phyloP scores from a whole-genome alignment of 345 rosid genomes.

The Zanthoxylum bungeanum region DNA sequence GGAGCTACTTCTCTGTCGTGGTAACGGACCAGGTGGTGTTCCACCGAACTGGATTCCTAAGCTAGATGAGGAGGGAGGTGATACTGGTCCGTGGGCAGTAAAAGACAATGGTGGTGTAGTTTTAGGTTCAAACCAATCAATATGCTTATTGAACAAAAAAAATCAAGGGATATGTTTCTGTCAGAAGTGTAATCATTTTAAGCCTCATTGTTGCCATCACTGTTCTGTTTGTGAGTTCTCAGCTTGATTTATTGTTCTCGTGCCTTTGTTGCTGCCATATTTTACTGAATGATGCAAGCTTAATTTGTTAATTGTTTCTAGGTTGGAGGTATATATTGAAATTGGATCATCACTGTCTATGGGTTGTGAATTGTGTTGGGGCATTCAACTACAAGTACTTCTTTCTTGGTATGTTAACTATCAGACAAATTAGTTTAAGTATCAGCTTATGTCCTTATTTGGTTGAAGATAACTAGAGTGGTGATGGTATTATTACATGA shows the following conservation, averaged over 20 bases:
- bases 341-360: slow-evolving; percentile 92
- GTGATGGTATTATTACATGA: not conserved
- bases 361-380: slow-evolving; percentile 91
- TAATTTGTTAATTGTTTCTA: slow-evolving; percentile 34
- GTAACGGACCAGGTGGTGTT: slow-evolving; percentile 82
- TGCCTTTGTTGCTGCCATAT: not conserved
- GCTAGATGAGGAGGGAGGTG: slow-evolving; percentile 60
- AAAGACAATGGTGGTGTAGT: slow-evolving; percentile 13
- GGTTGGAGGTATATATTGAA: slow-evolving; percentile 83
- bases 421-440: slow-evolving; percentile 10
- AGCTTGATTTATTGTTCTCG: not conserved
- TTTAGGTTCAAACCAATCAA: slow-evolving; percentile 20
- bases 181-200: slow-evolving; percentile 62
- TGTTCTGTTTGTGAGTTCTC: slow-evolving; percentile 75
- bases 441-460: not conserved
- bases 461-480: not conserved
- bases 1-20: slow-evolving; percentile 78
- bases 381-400: slow-evolving; percentile 82
- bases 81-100: slow-evolving; percentile 30
- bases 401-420: slow-evolving; percentile 58
- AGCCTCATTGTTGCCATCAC: slow-evolving; percentile 79
- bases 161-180: slow-evolving; percentile 49
- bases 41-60: slow-evolving; percentile 64
- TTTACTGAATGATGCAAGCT: slow-evolving; percentile 15
- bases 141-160: slow-evolving; percentile 26